These are phyloP conservation scores for Aspergillus pseudoviridinutans DNA, from an alignment of 2,329 filamentous ascomycete species.

Conservation along the genomic window DNA sequence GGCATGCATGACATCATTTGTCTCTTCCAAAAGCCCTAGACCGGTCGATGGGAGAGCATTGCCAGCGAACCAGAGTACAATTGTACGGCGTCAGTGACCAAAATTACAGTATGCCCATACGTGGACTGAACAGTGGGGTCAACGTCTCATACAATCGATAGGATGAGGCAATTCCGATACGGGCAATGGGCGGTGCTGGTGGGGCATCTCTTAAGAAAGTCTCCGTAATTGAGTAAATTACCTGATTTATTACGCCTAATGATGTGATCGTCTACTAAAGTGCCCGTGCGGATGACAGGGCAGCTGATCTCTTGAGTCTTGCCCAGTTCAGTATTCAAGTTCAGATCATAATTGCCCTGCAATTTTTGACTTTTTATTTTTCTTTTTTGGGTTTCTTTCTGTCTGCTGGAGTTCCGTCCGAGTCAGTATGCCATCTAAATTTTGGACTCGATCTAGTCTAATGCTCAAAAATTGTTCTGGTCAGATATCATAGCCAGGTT, in stretches of 20 bases:
- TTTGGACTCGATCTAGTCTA: not conserved
- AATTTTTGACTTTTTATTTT: not conserved
- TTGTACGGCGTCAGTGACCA: too few species aligned
- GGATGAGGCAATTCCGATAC: not conserved
- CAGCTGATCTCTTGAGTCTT: not conserved
- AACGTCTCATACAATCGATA: conserved; percentile 3
- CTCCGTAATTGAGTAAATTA: not conserved
- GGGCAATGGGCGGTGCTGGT: not conserved
- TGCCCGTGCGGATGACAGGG: not conserved
- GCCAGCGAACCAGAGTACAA: not conserved
- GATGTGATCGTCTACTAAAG: not conserved
- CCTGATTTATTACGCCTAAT: not conserved
- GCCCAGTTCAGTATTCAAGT: not conserved
- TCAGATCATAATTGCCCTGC: not conserved
- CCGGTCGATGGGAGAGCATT: conserved; percentile 24
- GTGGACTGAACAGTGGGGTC: conserved; percentile 11
- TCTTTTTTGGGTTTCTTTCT: too few species aligned
- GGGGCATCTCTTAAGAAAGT: not conserved
- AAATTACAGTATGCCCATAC: conserved; percentile 1
- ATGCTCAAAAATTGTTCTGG: not conserved
- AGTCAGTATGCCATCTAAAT: not conserved
- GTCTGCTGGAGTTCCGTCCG: not conserved
- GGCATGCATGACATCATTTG: conserved; percentile 24
- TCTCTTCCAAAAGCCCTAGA: conserved; percentile 22
- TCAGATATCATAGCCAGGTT: not conserved